phyloP scores from a whole-genome alignment of 78 protist genomes.

The Creolimax fragrantissima region DNA sequence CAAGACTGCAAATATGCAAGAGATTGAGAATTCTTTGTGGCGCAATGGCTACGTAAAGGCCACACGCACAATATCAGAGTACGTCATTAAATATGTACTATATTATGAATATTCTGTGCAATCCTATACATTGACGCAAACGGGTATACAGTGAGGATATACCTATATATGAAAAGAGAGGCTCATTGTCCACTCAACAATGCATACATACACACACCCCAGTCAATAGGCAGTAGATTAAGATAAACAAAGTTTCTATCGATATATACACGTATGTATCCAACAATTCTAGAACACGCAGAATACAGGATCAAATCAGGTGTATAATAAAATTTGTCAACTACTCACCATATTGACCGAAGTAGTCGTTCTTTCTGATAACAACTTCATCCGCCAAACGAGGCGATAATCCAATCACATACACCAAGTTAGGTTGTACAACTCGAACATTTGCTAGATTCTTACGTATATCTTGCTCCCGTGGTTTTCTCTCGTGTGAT shows the following conservation, averaged over 20 bases:
- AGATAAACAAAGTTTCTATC: background rate
- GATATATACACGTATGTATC: background rate
- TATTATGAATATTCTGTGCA: too few relatives aligned
- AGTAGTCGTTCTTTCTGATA: background rate
- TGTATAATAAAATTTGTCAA: too few relatives aligned
- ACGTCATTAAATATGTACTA: too few relatives aligned
- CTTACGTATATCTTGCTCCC: conserved; percentile 13
- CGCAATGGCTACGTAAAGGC: too few relatives aligned
- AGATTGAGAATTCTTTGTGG: too few relatives aligned
- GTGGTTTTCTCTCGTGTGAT: background rate
- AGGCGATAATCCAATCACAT: conserved; percentile 77
- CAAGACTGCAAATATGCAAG: too few relatives aligned
- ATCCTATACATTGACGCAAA: too few relatives aligned
- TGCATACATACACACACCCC: background rate
- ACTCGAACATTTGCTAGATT: conserved; percentile 73
- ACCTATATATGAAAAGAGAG: too few relatives aligned
- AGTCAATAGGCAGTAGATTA: background rate
- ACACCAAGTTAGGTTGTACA: conserved; percentile 77
- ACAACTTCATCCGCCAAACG: conserved; percentile 66
- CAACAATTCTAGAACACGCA: background rate
- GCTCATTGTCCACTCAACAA: background rate
- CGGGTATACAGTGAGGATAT: too few relatives aligned
- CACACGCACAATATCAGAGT: too few relatives aligned
- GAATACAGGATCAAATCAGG: too few relatives aligned
- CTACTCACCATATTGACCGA: background rate